Evolutionary conservation across 106 monocot species (phyloP).

Genomic region (Platanthera guangdongensis): DNA sequence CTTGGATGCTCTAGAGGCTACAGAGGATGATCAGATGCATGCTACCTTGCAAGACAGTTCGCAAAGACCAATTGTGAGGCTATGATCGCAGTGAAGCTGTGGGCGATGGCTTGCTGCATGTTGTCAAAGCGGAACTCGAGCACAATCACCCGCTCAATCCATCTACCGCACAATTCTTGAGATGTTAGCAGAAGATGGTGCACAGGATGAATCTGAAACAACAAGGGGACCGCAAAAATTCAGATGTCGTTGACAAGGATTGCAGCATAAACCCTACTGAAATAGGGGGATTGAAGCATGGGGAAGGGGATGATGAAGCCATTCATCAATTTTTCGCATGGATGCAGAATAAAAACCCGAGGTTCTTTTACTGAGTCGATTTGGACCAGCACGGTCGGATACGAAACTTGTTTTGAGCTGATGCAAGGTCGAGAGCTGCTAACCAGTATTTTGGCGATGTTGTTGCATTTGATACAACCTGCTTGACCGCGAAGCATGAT

Average conservation of each 20-base stretch:
- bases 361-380: slow-evolving; percentile 65
- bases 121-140: slow-evolving; percentile 44
- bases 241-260: slow-evolving; percentile 28
- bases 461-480: slow-evolving; percentile 45
- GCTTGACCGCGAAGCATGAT: slow-evolving; percentile 45
- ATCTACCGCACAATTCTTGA: slow-evolving; percentile 27
- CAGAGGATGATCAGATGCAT: slow-evolving; percentile 34
- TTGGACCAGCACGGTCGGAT: slow-evolving; percentile 42
- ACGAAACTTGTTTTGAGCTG: slow-evolving; percentile 57
- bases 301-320: slow-evolving; percentile 46
- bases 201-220: slow-evolving; percentile 13
- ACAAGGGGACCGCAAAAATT: slow-evolving; percentile 6
- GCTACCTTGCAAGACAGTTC: slow-evolving; percentile 46
- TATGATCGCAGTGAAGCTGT: slow-evolving; percentile 41
- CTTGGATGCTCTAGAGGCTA: slow-evolving; percentile 44
- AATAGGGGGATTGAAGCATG: slow-evolving; percentile 39
- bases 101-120: slow-evolving; percentile 50
- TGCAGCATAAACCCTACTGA: slow-evolving; percentile 19
- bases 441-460: slow-evolving; percentile 58
- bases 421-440: slow-evolving; percentile 46
- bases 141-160: slow-evolving; percentile 64
- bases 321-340: slow-evolving; percentile 40
- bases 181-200: slow-evolving; percentile 36
- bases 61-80: slow-evolving; percentile 59
- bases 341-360: slow-evolving; percentile 57